A percentile compares a stretch with the other conserved stretches of the same genome.
Conservation (phyloP, 352 stramenopile species). For the Phytophthora europaea region DNA sequence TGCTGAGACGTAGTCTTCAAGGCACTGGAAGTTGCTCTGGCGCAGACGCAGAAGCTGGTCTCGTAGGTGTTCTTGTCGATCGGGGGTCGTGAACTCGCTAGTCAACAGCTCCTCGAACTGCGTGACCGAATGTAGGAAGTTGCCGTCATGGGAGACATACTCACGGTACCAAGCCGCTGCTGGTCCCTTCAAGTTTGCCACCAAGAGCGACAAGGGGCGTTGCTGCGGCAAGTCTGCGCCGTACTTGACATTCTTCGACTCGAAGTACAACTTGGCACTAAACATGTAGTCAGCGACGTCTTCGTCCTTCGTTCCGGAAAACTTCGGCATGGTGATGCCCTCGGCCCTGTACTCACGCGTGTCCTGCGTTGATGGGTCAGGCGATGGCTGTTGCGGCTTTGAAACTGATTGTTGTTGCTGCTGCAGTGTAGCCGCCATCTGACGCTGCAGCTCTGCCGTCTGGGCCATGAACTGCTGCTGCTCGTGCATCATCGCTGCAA, state of each 20-base stretch:
- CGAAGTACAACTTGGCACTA: slow-evolving; percentile 17
- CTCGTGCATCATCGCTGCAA: slow-evolving; percentile 6
- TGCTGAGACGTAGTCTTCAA: background rate
- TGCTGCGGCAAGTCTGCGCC: slow-evolving; percentile 2
- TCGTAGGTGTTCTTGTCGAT: background rate
- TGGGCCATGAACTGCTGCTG: slow-evolving; percentile 13
- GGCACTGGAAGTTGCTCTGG: background rate
- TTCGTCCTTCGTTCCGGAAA: slow-evolving; percentile 11
- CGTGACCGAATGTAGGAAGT: background rate
- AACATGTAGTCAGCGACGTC: slow-evolving; percentile 18
- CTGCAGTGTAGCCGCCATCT: too few relatives aligned
- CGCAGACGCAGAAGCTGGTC: too few relatives aligned
- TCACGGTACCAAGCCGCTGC: background rate
- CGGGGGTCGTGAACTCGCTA: background rate
- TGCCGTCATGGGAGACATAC: too few relatives aligned
- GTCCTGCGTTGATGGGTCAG: too few relatives aligned
- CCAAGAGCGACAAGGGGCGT: slow-evolving; percentile 3
- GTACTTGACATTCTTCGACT: slow-evolving; percentile 22
- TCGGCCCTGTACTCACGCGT: too few relatives aligned
- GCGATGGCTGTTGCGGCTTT: too few relatives aligned
- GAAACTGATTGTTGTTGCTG: too few relatives aligned
- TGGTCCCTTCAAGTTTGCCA: slow-evolving; percentile 10
- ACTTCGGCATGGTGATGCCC: slow-evolving; percentile 1
- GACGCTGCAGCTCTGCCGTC: background rate
- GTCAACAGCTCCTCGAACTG: background rate